Percentiles rank a stretch among this genome's conserved stretches.
Evolutionary conservation across 306 rosid genomes (phyloP).

Genomic region (Dryas octopetala): DNA sequence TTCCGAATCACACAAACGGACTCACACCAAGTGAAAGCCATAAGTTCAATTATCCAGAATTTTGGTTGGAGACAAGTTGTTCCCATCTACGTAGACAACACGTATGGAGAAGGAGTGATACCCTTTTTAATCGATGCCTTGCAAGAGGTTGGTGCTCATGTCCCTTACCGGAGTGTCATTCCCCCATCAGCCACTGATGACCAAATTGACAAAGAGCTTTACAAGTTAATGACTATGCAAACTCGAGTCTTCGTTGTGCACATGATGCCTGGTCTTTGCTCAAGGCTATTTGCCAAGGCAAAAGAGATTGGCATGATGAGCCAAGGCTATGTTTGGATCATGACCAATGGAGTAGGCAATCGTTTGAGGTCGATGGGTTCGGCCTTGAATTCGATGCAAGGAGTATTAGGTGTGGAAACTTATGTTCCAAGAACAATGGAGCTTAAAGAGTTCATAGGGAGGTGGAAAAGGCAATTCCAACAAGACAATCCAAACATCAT

Average conservation of each 20-base stretch:
- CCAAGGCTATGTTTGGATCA: constrained; percentile 49
- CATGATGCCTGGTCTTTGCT: constrained; percentile 29
- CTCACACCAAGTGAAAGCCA: constrained; percentile 40
- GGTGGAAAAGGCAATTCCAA: constrained; percentile 45
- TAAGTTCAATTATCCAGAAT: constrained; percentile 29
- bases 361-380: constrained; percentile 18
- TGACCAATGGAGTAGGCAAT: constrained; percentile 33
- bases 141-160: constrained; percentile 29
- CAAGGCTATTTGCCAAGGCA: constrained; percentile 39
- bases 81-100: constrained; percentile 46
- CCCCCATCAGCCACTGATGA: constrained; percentile 40
- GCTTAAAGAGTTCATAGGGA: constrained; percentile 21
- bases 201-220: constrained; percentile 36
- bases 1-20: constrained; percentile 41
- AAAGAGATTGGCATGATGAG: constrained; percentile 47
- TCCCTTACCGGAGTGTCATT: constrained; percentile 39
- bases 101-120: constrained; percentile 38
- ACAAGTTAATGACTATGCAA: constrained; percentile 42
- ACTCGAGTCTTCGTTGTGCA: constrained; percentile 58
- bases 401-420: constrained; percentile 47
- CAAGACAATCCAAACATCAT: constrained; percentile 25
- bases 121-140: constrained; percentile 39
- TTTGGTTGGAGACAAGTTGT: constrained; percentile 52
- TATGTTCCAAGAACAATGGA: too few species aligned
- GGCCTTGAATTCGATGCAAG: constrained; percentile 41